These are phyloP conservation scores for Orbilia ellipsospora DNA, from an alignment of 2,329 filamentous ascomycete genomes.

Conservation along the genomic window DNA sequence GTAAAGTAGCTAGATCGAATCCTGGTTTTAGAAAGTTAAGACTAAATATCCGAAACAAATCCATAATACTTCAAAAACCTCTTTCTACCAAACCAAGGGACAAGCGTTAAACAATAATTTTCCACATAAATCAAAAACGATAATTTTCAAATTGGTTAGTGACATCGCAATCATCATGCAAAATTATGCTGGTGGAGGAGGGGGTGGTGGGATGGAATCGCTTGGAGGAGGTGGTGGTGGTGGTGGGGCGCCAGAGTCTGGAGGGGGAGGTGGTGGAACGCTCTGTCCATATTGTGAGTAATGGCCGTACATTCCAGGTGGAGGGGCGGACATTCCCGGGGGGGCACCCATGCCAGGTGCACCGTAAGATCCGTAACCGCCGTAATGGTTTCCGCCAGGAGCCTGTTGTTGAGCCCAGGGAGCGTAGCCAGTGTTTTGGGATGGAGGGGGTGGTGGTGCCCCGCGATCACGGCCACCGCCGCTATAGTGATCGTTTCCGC, in stretches of 20 bases:
- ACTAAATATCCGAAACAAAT: too few species aligned
- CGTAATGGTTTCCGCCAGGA: conserved; percentile 35
- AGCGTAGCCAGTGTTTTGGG: conserved; percentile 35
- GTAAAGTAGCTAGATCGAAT: background rate
- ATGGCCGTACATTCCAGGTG: conserved; percentile 45
- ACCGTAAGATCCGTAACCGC: conserved; percentile 43
- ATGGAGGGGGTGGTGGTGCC: conserved; percentile 66
- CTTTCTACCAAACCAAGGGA: too few species aligned
- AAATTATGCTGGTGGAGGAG: conserved; percentile 52
- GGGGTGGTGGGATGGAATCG: conserved; percentile 56
- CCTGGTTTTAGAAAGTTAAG: conserved; percentile 8
- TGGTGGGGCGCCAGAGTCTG: conserved; percentile 56
- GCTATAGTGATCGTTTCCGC: conserved; percentile 69
- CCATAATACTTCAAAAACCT: too few species aligned
- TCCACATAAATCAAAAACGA: conserved; percentile 2
- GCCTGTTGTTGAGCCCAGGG: conserved; percentile 37
- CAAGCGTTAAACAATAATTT: background rate
- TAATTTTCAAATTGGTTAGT: conserved; percentile 15
- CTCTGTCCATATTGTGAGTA: conserved; percentile 39
- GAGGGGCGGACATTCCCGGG: conserved; percentile 43
- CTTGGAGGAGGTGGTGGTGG: conserved; percentile 58
- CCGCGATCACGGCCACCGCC: conserved; percentile 67
- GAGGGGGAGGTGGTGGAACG: conserved; percentile 39
- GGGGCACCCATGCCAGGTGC: conserved; percentile 53
- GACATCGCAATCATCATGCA: background rate